Conservation (phyloP, 2,329 filamentous ascomycete species). For the Colletotrichum higginsianum region DNA sequence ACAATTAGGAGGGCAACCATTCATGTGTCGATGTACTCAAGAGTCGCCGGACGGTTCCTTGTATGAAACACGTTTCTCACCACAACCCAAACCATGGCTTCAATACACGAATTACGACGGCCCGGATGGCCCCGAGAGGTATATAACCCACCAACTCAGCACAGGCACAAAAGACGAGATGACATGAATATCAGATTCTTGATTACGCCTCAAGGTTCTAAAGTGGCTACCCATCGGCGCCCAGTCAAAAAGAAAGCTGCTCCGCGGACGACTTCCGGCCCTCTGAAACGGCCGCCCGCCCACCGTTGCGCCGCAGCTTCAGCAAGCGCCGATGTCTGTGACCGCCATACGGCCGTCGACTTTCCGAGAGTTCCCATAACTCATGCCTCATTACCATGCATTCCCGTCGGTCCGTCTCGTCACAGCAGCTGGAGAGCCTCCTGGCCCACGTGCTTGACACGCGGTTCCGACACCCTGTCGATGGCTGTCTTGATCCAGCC, state of each 20-base stretch:
- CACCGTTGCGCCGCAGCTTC: conserved; percentile 23
- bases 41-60: too few relatives aligned
- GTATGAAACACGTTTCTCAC: too few relatives aligned
- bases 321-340: conserved; percentile 27
- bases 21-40: neutral
- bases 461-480: conserved; percentile 61
- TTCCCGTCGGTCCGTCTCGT: neutral
- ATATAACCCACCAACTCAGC: neutral
- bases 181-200: conserved; percentile 26
- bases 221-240: conserved; percentile 31
- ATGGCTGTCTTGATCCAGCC: conserved; percentile 60
- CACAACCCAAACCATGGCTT: too few relatives aligned
- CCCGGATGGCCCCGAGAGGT: too few relatives aligned
- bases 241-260: neutral
- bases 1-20: neutral
- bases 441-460: conserved; percentile 62
- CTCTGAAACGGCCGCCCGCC: neutral
- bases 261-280: neutral
- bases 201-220: conserved; percentile 30
- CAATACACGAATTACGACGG: too few relatives aligned
- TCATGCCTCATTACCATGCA: conserved; percentile 3
- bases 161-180: too few relatives aligned
- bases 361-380: conserved; percentile 4
- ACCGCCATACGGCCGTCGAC: conserved; percentile 31
- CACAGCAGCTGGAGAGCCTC: conserved; percentile 61